Percentiles rank a stretch among this genome's conserved stretches.
Evolutionary conservation across 2,329 filamentous ascomycete species (phyloP).

Genomic region (Neonectria neomacrospora): DNA sequence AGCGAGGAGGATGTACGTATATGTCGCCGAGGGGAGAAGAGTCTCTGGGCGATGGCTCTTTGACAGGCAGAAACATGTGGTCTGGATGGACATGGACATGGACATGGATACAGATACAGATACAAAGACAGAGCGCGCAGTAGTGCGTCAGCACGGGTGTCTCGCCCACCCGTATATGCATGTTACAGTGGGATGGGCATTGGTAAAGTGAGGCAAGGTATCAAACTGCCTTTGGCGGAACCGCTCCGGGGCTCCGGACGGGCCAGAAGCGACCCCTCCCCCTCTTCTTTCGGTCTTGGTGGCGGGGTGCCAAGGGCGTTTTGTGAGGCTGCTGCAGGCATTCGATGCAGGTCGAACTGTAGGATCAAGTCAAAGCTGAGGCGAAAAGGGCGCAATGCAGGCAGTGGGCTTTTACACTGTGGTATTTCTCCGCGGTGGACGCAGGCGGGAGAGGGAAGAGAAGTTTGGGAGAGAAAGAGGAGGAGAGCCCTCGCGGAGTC

Average conservation of each 20-base stretch:
- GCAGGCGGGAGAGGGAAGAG: not conserved
- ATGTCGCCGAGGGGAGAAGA: not conserved
- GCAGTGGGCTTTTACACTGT: not conserved
- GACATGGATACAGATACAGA: no score
- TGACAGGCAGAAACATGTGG: not conserved
- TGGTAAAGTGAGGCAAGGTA: not conserved
- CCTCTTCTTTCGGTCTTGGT: no score
- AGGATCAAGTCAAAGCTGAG: not conserved
- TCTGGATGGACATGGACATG: not conserved
- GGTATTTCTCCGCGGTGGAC: slow-evolving; percentile 2
- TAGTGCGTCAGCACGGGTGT: slow-evolving; percentile 1
- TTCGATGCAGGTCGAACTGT: not conserved
- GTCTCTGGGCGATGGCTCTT: not conserved
- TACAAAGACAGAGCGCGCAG: slow-evolving; percentile 9
- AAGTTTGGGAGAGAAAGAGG: not conserved
- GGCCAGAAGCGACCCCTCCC: not conserved
- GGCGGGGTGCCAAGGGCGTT: no score
- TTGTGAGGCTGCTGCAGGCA: no score
- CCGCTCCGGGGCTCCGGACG: slow-evolving; percentile 10
- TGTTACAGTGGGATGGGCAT: slow-evolving; percentile 8
- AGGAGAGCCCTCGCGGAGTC: not conserved
- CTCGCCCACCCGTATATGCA: slow-evolving; percentile 23
- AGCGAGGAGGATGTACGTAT: not conserved
- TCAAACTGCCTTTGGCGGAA: slow-evolving; percentile 13
- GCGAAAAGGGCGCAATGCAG: not conserved